phyloP scores from a whole-genome alignment of 176 grass and related monocot genomes.

The Oryza punctata region DNA sequence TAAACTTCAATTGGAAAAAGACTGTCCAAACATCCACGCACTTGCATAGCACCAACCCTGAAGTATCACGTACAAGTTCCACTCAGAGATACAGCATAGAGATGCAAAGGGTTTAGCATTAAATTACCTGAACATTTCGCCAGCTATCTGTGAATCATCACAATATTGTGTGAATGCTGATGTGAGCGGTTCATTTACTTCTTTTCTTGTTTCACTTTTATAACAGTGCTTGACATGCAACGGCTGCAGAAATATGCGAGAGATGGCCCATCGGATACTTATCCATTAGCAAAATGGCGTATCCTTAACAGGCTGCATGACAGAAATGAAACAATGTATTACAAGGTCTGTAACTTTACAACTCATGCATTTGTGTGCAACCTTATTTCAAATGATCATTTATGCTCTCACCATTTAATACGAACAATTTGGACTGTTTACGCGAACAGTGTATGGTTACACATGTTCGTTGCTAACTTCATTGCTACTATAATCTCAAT shows the following conservation, averaged over 20 bases:
- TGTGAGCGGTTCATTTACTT: not conserved
- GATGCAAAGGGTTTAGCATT: slow-evolving; percentile 11
- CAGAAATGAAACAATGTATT: slow-evolving; percentile 99
- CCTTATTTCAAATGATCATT: slow-evolving; percentile 19
- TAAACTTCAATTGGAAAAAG: not conserved
- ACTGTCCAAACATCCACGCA: not conserved
- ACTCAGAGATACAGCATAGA: not conserved
- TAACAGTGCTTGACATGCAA: slow-evolving; percentile 83
- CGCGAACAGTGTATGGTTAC: not conserved
- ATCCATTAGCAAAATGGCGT: slow-evolving; percentile 91
- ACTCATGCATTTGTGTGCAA: not conserved
- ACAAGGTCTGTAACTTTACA: slow-evolving; percentile 66
- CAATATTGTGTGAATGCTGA: not conserved
- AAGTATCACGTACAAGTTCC: not conserved
- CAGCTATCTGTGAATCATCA: not conserved
- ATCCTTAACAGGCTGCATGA: slow-evolving; percentile 96
- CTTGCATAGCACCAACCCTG: not conserved
- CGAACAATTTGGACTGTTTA: not conserved
- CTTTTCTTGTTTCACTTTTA: slow-evolving; percentile 19
- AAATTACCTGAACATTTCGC: not conserved
- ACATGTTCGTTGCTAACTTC: slow-evolving; percentile 14
- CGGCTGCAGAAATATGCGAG: slow-evolving; percentile 65
- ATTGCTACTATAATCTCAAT: slow-evolving; percentile 1
- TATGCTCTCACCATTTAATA: not conserved
- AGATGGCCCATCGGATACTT: slow-evolving; percentile 89